Percentiles rank a stretch among this genome's conserved stretches.
Conservation (phyloP, 768 basidiomycete species). For the Paxillus involutus region DNA sequence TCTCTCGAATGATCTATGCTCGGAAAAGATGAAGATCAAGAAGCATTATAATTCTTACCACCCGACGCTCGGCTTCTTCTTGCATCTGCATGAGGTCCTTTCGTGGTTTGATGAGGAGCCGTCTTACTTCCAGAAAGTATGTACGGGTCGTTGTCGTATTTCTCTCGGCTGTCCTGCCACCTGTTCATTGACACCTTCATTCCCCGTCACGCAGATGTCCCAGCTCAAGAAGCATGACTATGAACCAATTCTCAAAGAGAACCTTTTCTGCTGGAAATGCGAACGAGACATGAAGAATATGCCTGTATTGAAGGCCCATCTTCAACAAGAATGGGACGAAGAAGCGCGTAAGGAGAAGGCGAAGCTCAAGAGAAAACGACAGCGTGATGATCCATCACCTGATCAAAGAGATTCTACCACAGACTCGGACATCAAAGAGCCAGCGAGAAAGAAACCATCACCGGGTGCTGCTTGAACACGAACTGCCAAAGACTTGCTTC, state of each 20-base stretch:
- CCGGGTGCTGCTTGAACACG: conserved; percentile 3
- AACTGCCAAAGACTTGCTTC: background rate
- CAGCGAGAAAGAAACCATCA: conserved; percentile 13
- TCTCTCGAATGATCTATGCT: conserved; percentile 74
- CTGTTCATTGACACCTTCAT: background rate
- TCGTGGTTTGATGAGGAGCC: conserved; percentile 74
- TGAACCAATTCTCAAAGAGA: conserved; percentile 66
- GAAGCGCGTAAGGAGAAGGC: conserved; percentile 42
- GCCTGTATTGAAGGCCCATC: conserved; percentile 70
- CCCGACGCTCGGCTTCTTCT: conserved; percentile 80
- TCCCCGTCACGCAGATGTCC: conserved; percentile 43
- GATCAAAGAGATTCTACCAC: background rate
- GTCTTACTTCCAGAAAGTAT: conserved; percentile 51
- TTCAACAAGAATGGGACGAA: conserved; percentile 71
- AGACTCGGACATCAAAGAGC: conserved; percentile 4
- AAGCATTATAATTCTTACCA: conserved; percentile 93
- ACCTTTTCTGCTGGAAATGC: conserved; percentile 73
- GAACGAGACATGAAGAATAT: conserved; percentile 63
- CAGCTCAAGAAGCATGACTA: conserved; percentile 51
- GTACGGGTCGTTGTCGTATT: conserved; percentile 20
- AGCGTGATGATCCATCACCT: conserved; percentile 18
- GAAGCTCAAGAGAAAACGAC: conserved; percentile 41
- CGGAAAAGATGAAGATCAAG: conserved; percentile 75
- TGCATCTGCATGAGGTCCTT: conserved; percentile 74
- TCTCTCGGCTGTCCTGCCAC: background rate